Base-by-base conservation (phyloP, 768 basidiomycete species). In the Heimioporus sp. region DNA sequence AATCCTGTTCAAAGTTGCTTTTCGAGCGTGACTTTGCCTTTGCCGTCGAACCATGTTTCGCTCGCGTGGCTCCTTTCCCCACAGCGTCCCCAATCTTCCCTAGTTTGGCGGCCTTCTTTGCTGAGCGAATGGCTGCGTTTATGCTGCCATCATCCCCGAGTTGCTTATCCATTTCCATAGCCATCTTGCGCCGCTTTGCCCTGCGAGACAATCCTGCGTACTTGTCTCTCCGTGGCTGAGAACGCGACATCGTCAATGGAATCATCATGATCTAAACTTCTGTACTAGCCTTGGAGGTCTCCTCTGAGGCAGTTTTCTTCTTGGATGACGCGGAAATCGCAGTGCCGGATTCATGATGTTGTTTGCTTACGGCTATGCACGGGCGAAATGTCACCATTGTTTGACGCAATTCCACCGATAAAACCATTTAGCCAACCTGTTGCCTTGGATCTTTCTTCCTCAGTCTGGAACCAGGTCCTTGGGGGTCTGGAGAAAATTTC, bases 391-490 rank as follows among this genome's bases (percentile, higher is more conserved):
- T 24, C 11, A 2, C 17, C 20, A 30, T 7, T 9, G 12, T 43
- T 66, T 15, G 61, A 52, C 39, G 19, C 11, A 10, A 20, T 4
- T 30, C 60, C 48, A 8, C 37, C 16, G 41, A 42, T n/a, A 20
- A 47, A 31, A 42, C 30, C 4, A 16, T 36, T 11, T 2, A 17
- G 44, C 58, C 38, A 55, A 96, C 94, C 87, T 82, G 87, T 82
- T 5, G 92, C 80, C 53, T 80, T 82, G 55, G 77, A 70, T 73
- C 90, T 98, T 61, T 97, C 92, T 67, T 87, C 89, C 51, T 78
- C 76, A 10, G 79, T 83, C 72, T 98, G 97, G 79, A 99, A 99
- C 97, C 97, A 99, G n/a, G 94, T 98, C 60, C 96, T 80, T 16
- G 93, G 92, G 6, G 97, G 97, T 52, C 95, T 78, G 19, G 91